These are phyloP conservation scores for Globisporangium nagaii DNA, from an alignment of 352 stramenopile species.

Conservation along the genomic window DNA sequence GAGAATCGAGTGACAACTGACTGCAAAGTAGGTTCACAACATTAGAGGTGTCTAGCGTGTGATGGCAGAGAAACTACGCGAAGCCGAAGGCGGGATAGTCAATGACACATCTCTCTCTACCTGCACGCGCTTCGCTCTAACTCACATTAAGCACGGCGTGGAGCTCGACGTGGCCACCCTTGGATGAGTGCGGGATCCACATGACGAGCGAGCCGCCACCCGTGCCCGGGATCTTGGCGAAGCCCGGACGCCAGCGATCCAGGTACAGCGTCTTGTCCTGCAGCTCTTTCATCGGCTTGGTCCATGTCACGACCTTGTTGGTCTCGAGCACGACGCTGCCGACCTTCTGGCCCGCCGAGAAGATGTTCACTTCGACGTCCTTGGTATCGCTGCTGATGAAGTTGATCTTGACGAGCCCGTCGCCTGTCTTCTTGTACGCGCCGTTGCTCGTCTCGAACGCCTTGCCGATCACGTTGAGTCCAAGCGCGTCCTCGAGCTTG, in stretches of 20 bases:
- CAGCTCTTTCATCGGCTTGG: slow-evolving; percentile 26
- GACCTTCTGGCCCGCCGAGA: slow-evolving; percentile 30
- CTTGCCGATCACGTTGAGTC: slow-evolving; percentile 30
- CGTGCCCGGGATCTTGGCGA: slow-evolving; percentile 26
- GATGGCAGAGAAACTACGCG: too few relatives aligned
- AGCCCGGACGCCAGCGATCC: slow-evolving; percentile 35
- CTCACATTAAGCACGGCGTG: slow-evolving; percentile 35
- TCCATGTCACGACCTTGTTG: slow-evolving; percentile 34
- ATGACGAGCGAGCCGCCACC: slow-evolving; percentile 25
- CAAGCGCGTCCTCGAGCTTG: slow-evolving; percentile 26
- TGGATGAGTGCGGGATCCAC: slow-evolving; percentile 31
- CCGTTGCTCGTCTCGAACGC: slow-evolving; percentile 39
- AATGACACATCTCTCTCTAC: too few relatives aligned
- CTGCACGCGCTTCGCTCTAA: slow-evolving; percentile 18
- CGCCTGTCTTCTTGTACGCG: not conserved
- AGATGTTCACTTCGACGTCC: slow-evolving; percentile 35
- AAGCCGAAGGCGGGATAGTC: too few relatives aligned
- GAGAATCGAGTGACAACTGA: too few relatives aligned
- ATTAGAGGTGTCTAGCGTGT: too few relatives aligned
- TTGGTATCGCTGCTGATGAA: slow-evolving; percentile 36
- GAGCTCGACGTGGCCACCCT: slow-evolving; percentile 33
- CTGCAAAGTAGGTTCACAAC: too few relatives aligned
- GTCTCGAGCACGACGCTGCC: slow-evolving; percentile 22
- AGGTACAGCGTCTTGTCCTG: slow-evolving; percentile 48
- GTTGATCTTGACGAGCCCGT: not conserved